These are phyloP conservation scores for Diaporthe sp. DNA, from an alignment of 2,329 filamentous ascomycete species.

Conservation along the genomic window DNA sequence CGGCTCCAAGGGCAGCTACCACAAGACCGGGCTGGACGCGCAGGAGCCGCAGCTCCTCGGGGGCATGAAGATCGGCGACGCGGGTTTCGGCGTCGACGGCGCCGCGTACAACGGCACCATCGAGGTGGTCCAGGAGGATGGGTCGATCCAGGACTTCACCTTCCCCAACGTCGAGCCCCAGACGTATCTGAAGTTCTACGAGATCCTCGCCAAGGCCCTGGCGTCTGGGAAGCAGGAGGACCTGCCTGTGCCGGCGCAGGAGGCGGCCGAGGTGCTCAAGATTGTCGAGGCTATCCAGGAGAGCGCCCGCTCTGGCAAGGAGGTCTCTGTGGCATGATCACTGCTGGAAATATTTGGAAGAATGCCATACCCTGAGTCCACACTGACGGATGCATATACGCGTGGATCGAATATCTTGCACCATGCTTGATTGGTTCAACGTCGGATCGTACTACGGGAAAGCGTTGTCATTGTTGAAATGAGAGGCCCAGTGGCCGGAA, in stretches of 20 bases:
- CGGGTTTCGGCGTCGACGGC: conserved; percentile 75
- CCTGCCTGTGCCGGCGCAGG: conserved; percentile 64
- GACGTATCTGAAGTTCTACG: conserved; percentile 79
- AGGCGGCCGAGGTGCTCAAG: conserved; percentile 65
- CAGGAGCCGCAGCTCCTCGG: conserved; percentile 81
- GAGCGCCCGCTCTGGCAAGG: conserved; percentile 61
- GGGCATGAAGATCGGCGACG: conserved; percentile 68
- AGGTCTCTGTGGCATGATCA: conserved; percentile 49
- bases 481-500: background rate
- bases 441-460: background rate
- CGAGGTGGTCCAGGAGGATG: conserved; percentile 65
- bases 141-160: conserved; percentile 61
- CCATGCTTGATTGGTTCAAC: background rate
- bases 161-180: conserved; percentile 72
- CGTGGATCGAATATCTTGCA: too few species aligned
- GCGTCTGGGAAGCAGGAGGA: conserved; percentile 61
- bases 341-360: too few species aligned
- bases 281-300: conserved; percentile 66
- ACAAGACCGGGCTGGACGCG: conserved; percentile 77
- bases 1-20: conserved; percentile 80
- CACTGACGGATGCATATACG: background rate
- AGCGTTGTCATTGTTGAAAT: background rate
- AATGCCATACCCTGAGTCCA: too few species aligned
- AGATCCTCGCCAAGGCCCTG: conserved; percentile 62
- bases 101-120: conserved; percentile 70